Percentiles rank a stretch among this genome's conserved stretches.
Conservation (phyloP, 1,139 yeast genomes). For the Candida tetrigidarum region DNA sequence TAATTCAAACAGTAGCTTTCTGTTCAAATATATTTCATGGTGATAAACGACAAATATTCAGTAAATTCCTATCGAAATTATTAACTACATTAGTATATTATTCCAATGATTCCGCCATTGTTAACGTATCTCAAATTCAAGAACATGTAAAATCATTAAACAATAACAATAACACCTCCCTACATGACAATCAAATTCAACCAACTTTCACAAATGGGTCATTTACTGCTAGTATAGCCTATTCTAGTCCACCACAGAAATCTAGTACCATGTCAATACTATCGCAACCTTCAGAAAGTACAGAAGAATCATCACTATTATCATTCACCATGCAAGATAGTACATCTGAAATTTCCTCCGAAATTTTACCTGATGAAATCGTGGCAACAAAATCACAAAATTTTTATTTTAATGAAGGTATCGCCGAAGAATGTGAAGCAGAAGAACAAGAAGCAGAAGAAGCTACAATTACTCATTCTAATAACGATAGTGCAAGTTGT, state of each 20-base stretch:
- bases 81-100: conserved; percentile 21
- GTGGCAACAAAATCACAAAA: neutral
- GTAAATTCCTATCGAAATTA: conserved; percentile 21
- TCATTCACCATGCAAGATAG: conserved; percentile 11
- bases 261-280: conserved; percentile 8
- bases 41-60: conserved; percentile 18
- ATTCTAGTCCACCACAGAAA: conserved; percentile 1
- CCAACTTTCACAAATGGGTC: conserved; percentile 7
- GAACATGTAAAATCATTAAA: neutral
- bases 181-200: neutral
- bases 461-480: conserved; percentile 9
- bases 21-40: conserved; percentile 14
- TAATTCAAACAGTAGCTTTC: conserved; percentile 19
- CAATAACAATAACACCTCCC: neutral
- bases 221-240: neutral
- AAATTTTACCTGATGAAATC: neutral
- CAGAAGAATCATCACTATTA: conserved; percentile 11
- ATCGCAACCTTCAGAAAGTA: conserved; percentile 7
- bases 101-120: conserved; percentile 14
- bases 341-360: conserved; percentile 10
- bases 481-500: neutral
- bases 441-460: conserved; percentile 6
- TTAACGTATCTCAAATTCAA: neutral
- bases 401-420: conserved; percentile 10
- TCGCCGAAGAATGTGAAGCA: conserved; percentile 5